Conservation (phyloP, 345 rosid genomes). For the Syzygium aromaticum region DNA sequence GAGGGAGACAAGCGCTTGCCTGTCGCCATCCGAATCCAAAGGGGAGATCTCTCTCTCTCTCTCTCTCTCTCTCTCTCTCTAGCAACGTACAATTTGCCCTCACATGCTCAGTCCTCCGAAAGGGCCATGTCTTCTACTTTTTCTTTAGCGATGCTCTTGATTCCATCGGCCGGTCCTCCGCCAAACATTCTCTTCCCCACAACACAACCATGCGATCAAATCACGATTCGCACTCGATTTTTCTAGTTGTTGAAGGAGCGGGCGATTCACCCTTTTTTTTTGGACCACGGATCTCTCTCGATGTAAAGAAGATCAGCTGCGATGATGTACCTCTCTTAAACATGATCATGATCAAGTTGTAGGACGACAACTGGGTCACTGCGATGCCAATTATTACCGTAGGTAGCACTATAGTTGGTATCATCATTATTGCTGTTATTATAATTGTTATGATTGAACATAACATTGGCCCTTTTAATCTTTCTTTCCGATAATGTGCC, state of each 20-base stretch:
- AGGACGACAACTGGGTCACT: background rate
- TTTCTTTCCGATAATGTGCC: background rate
- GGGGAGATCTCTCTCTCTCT: background rate
- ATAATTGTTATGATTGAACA: background rate
- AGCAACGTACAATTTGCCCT: background rate
- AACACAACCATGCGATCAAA: background rate
- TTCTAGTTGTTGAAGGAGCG: background rate
- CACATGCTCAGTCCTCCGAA: background rate
- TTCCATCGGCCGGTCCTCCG: background rate
- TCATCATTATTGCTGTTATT: background rate
- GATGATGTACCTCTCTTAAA: background rate
- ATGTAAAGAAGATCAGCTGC: background rate
- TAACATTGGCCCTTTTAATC: rapidly evolving
- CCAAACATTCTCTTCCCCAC: background rate
- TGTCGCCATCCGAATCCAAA: background rate
- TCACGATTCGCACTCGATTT: background rate
- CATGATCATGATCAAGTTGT: background rate
- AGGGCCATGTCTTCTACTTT: background rate
- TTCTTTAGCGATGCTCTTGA: background rate
- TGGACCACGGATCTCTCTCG: background rate
- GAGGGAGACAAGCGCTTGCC: rapidly evolving
- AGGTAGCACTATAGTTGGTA: background rate
- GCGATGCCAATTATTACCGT: background rate
- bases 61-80: background rate
- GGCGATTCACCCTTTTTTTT: background rate